Evolutionary conservation across 1,139 yeast genomes (phyloP).

Genomic region (Candida pseudoviswanathii): DNA sequence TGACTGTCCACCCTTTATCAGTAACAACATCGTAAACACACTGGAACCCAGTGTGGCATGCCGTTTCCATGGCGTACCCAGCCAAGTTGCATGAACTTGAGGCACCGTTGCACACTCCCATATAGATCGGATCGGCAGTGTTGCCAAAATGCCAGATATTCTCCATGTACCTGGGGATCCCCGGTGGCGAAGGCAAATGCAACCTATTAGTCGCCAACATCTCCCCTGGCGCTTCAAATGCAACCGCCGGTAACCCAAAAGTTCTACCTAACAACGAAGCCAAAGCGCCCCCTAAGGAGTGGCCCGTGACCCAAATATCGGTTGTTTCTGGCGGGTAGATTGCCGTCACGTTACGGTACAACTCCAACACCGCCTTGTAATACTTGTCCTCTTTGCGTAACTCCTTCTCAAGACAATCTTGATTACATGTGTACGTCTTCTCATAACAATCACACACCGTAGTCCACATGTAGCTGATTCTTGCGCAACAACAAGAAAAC

Average conservation of each 20-base stretch:
- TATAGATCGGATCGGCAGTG: constrained; percentile 94
- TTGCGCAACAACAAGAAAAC: constrained; percentile 95
- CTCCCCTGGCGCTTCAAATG: constrained; percentile 95
- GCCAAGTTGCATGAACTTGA: constrained; percentile 87
- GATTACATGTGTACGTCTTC: constrained; percentile 85
- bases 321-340: constrained; percentile 65
- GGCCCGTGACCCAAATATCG: constrained; percentile 91
- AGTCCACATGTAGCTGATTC: constrained; percentile 89
- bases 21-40: constrained; percentile 90
- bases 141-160: constrained; percentile 95
- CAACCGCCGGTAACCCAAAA: constrained; percentile 84
- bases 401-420: constrained; percentile 80
- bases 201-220: constrained; percentile 77
- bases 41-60: constrained; percentile 88
- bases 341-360: constrained; percentile 70
- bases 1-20: constrained; percentile 91
- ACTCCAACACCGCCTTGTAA: constrained; percentile 77
- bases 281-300: constrained; percentile 90
- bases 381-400: constrained; percentile 75
- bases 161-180: constrained; percentile 75
- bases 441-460: constrained; percentile 95
- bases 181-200: constrained; percentile 93
- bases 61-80: constrained; percentile 97
- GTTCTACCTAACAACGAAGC: constrained; percentile 85
- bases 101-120: constrained; percentile 98